phyloP scores from a whole-genome alignment of 176 grass and related monocot species.

The Olyra latifolia region DNA sequence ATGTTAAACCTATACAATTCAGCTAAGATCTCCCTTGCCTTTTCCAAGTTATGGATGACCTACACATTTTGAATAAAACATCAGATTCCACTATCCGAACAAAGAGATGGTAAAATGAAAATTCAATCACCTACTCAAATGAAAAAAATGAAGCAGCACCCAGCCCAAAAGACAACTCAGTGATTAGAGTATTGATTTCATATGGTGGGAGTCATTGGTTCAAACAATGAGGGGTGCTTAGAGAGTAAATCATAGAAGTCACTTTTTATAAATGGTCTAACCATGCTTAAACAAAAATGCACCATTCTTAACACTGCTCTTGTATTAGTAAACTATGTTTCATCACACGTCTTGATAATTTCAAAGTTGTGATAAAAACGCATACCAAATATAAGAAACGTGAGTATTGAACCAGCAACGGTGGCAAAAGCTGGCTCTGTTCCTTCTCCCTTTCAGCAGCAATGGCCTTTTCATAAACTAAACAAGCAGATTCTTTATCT shows the following conservation, averaged over 20 bases:
- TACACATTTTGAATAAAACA: constrained; percentile 42
- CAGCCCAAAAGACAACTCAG: not conserved
- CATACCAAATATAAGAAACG: constrained; percentile 88
- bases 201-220: too few relatives aligned
- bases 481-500: constrained; percentile 65
- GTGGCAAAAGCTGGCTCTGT: constrained; percentile 66
- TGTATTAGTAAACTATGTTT: not conserved
- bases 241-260: not conserved
- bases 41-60: constrained; percentile 66
- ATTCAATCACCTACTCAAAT: not conserved
- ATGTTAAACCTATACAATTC: constrained; percentile 47
- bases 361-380: not conserved
- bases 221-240: not conserved
- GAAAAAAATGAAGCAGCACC: not conserved
- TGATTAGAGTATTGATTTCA: too few relatives aligned
- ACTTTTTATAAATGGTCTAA: not conserved
- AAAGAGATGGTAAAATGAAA: not conserved
- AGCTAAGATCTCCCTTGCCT: constrained; percentile 73
- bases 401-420: constrained; percentile 72
- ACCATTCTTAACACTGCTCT: not conserved
- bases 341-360: not conserved
- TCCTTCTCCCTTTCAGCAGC: constrained; percentile 72
- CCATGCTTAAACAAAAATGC: not conserved
- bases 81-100: constrained; percentile 11
- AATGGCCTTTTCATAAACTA: constrained; percentile 88